Evolutionary conservation across 257 asterid genomes (phyloP).

Genomic region (Buddleja alternifolia): DNA sequence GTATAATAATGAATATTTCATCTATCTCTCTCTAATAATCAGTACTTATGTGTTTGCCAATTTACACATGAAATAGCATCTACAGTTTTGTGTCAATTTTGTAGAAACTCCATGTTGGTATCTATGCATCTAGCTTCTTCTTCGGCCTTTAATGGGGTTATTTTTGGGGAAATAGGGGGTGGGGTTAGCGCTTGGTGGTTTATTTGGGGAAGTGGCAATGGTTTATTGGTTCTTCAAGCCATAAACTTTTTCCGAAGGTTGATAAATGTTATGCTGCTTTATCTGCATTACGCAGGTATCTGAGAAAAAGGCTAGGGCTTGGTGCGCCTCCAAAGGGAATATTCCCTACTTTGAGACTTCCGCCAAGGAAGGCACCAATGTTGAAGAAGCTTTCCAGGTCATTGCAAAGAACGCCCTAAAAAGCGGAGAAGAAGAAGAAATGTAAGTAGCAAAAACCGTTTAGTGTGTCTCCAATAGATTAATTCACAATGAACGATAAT

Average conservation of each 20-base stretch:
- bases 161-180: not conserved
- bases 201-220: not conserved
- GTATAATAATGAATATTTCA: too few species aligned
- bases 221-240: not conserved
- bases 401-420: slow-evolving; percentile 90
- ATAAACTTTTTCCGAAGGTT: not conserved
- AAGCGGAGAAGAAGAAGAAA: slow-evolving; percentile 93
- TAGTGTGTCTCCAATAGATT: not conserved
- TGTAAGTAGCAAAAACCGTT: slow-evolving; percentile 56
- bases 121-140: not conserved
- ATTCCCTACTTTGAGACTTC: slow-evolving; percentile 98
- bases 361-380: slow-evolving; percentile 94
- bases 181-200: not conserved
- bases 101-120: not conserved
- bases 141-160: not conserved
- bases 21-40: not conserved
- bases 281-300: slow-evolving; percentile 61
- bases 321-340: slow-evolving; percentile 97
- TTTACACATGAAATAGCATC: not conserved
- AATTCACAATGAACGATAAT: not conserved
- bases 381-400: slow-evolving; percentile 97
- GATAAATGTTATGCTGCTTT: not conserved
- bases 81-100: not conserved
- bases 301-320: slow-evolving; percentile 97
- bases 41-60: not conserved